These are phyloP conservation scores for Gnaphalium uliginosum DNA, from an alignment of 129 eudicot species.

Conservation along the genomic window DNA sequence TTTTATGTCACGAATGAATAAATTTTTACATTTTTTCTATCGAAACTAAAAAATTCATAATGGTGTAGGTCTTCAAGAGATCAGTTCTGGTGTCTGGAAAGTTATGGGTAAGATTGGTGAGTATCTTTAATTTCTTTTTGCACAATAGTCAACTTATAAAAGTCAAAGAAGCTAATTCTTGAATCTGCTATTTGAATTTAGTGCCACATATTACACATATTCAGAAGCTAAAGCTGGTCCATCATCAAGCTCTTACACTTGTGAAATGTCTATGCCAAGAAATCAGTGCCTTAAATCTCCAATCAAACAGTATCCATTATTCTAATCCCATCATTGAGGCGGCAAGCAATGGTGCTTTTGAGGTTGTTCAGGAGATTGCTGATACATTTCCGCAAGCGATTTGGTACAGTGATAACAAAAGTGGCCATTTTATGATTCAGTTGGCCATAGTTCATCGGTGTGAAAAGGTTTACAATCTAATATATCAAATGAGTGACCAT, in stretches of 20 bases:
- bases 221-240: constrained; percentile 35
- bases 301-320: constrained; percentile 27
- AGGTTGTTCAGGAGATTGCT: constrained; percentile 46
- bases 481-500: constrained; percentile 40
- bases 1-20: constrained; percentile 2
- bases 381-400: constrained; percentile 50
- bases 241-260: constrained; percentile 39
- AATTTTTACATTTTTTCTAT: not conserved
- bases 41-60: not conserved
- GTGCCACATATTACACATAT: constrained; percentile 41
- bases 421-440: constrained; percentile 37
- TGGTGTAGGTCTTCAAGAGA: constrained; percentile 26
- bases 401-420: constrained; percentile 37
- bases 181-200: constrained; percentile 11
- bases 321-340: constrained; percentile 34
- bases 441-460: constrained; percentile 44
- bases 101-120: constrained; percentile 23
- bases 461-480: constrained; percentile 43
- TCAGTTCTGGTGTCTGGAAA: constrained; percentile 25
- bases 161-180: constrained; percentile 20
- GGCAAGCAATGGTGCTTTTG: constrained; percentile 44
- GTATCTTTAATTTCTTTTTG: constrained; percentile 3
- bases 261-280: constrained; percentile 37
- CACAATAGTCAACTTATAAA: constrained; percentile 7
- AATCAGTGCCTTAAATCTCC: constrained; percentile 37